Evolutionary conservation across 495 filamentous ascomycete genomes (phyloP).

Genomic region (Thozetella sp.): DNA sequence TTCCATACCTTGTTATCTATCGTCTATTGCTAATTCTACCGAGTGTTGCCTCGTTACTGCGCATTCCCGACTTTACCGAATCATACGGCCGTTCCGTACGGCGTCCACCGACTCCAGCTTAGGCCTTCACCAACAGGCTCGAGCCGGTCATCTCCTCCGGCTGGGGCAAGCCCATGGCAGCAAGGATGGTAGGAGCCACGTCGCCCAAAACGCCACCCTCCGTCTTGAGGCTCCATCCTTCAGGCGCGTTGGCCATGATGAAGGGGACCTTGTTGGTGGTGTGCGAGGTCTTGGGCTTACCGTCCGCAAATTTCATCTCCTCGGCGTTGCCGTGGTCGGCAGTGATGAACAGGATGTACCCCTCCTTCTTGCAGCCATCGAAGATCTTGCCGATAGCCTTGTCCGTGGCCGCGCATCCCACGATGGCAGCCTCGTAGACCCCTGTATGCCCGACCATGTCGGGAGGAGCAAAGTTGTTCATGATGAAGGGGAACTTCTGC

Average conservation of each 20-base stretch:
- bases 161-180: slow-evolving; percentile 85
- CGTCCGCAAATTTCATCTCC: slow-evolving; percentile 96
- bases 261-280: slow-evolving; percentile 97
- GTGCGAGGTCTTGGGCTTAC: slow-evolving; percentile 96
- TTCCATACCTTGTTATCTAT: no score
- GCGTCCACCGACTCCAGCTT: slow-evolving; percentile 11
- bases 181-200: slow-evolving; percentile 90
- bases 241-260: slow-evolving; percentile 95
- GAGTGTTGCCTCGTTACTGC: slow-evolving; percentile 4
- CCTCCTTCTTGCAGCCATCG: slow-evolving; percentile 89
- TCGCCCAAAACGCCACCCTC: slow-evolving; percentile 85
- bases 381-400: slow-evolving; percentile 90
- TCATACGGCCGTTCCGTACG: not conserved
- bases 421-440: slow-evolving; percentile 93
- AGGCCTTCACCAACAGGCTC: slow-evolving; percentile 79
- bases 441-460: slow-evolving; percentile 99
- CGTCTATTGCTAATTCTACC: no score
- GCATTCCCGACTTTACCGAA: slow-evolving; percentile 2
- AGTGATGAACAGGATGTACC: slow-evolving; percentile 92
- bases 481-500: slow-evolving; percentile 87
- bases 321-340: slow-evolving; percentile 97
- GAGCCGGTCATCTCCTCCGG: slow-evolving; percentile 90
- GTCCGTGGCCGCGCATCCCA: slow-evolving; percentile 84
- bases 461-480: slow-evolving; percentile 99
- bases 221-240: slow-evolving; percentile 86